These are phyloP conservation scores for Trypanosoma theileri DNA, from an alignment of 208 protist genomes.

Conservation along the genomic window DNA sequence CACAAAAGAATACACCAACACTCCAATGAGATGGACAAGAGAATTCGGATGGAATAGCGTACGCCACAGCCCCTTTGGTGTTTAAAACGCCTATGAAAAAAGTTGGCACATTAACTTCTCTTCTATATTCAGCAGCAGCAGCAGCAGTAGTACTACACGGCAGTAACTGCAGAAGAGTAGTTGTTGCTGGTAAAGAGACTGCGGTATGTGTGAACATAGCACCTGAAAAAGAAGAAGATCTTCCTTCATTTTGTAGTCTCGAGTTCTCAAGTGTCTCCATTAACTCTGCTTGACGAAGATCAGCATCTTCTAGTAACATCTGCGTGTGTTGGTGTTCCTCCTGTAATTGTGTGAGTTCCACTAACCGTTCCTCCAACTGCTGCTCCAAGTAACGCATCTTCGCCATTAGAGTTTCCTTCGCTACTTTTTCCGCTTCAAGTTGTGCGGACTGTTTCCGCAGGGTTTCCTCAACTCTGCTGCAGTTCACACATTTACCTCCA, in stretches of 20 bases:
- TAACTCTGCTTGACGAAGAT: constrained; percentile 9
- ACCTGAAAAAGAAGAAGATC: neutral
- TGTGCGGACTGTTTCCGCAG: constrained; percentile 4
- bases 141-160: neutral
- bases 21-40: neutral
- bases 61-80: constrained; percentile 1
- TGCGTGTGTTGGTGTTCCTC: constrained; percentile 2
- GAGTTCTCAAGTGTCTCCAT: constrained; percentile 2
- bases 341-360: constrained; percentile 8
- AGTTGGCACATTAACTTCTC: too few relatives aligned
- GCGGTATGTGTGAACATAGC: neutral
- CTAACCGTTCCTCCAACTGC: constrained; percentile 17
- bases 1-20: constrained; percentile 24
- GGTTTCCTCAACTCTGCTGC: constrained; percentile 14
- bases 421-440: neutral
- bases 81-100: neutral
- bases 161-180: neutral
- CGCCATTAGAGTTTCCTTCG: neutral
- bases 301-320: constrained; percentile 2
- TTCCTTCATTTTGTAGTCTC: neutral
- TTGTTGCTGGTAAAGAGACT: too few relatives aligned
- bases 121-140: too few relatives aligned
- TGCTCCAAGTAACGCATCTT: constrained; percentile 19
- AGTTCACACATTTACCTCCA: constrained; percentile 21
- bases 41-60: neutral